Conservation (phyloP, 345 rosid genomes). For the Rubroshorea leprosula region DNA sequence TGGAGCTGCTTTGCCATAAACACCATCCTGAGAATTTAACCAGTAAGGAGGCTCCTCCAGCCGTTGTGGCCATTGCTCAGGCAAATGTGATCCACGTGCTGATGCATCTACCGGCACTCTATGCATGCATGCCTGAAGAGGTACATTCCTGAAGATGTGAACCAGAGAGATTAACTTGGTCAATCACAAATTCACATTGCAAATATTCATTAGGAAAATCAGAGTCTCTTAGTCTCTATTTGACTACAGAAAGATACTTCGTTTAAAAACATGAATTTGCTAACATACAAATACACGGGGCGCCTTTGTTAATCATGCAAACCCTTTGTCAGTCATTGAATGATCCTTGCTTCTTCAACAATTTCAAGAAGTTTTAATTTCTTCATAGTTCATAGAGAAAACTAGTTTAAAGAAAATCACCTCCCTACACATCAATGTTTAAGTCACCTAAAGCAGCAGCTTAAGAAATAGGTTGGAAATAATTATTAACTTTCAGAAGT, state of each 20-base stretch:
- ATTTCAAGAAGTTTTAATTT: background rate
- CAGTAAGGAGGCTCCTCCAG: constrained; percentile 65
- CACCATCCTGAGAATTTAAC: constrained; percentile 57
- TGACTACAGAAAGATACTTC: too few species aligned
- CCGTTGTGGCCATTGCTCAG: constrained; percentile 64
- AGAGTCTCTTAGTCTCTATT: background rate
- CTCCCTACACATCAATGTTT: too few species aligned
- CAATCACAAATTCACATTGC: background rate
- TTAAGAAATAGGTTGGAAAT: too few species aligned
- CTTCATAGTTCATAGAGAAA: too few species aligned
- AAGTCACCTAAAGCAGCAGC: background rate
- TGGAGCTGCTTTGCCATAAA: constrained; percentile 59
- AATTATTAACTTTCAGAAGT: background rate
- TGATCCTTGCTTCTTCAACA: background rate
- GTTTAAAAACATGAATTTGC: too few species aligned
- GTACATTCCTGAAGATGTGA: constrained; percentile 52
- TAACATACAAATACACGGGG: too few species aligned
- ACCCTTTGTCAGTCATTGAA: background rate
- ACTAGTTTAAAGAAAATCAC: too few species aligned
- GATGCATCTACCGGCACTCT: constrained; percentile 46
- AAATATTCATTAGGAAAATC: background rate
- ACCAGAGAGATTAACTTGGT: background rate
- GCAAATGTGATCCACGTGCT: constrained; percentile 68
- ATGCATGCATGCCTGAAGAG: constrained; percentile 79
- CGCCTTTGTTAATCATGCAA: background rate